A percentile compares a stretch with the other conserved stretches of the same genome.
Conservation (phyloP, 1,284 basidiomycete genomes). For the Moniliophthora roreri region DNA sequence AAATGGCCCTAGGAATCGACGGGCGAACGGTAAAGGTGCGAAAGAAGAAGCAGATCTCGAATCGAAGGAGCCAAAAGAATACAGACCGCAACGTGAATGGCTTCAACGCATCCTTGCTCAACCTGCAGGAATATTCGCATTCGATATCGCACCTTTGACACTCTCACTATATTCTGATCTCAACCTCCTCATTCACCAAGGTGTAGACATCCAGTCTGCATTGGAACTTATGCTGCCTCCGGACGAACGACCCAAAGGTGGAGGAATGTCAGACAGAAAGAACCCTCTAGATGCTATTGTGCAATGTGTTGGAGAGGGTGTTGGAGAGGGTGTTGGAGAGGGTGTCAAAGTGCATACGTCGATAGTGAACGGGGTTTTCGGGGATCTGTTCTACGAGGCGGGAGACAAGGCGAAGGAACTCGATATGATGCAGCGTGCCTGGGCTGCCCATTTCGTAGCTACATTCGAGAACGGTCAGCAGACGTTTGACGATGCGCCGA, state of each 20-base stretch:
- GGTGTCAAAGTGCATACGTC: conserved; percentile 31
- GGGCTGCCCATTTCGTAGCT: conserved; percentile 49
- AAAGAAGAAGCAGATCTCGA: neutral
- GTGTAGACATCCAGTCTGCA: conserved; percentile 59
- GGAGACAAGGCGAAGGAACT: conserved; percentile 22
- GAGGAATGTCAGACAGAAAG: neutral
- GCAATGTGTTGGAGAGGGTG: conserved; percentile 41
- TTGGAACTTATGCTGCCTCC: conserved; percentile 15
- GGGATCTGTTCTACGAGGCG: conserved; percentile 32
- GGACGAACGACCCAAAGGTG: neutral
- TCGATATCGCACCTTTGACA: conserved; percentile 40
- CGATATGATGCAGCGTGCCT: conserved; percentile 49
- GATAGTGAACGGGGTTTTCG: conserved; percentile 45
- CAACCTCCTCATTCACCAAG: conserved; percentile 36
- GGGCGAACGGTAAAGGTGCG: neutral
- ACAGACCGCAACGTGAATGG: neutral
- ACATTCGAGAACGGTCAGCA: conserved; percentile 33
- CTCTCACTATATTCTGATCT: conserved; percentile 38
- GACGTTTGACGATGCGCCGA: conserved; percentile 35
- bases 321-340: too few relatives aligned
- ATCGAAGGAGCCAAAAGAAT: neutral
- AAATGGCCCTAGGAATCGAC: neutral
- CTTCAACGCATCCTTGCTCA: conserved; percentile 28
- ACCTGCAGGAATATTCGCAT: conserved; percentile 33
- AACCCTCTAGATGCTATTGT: conserved; percentile 43